phyloP scores from a whole-genome alignment of 176 grass and related monocot species.

The Triticum urartu region DNA sequence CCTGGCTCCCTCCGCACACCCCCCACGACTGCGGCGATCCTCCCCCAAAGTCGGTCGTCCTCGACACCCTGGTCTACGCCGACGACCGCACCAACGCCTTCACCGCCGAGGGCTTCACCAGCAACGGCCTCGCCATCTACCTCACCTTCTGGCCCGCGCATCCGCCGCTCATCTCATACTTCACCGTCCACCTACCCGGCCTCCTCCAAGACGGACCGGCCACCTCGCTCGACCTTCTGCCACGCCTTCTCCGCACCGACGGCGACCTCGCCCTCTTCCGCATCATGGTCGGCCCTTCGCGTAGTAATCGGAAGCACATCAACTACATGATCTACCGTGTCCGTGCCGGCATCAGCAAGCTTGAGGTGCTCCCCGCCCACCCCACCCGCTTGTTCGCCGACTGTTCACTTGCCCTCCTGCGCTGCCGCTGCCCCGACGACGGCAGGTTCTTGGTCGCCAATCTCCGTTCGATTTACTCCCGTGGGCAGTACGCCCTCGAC shows the following conservation, averaged over 20 bases:
- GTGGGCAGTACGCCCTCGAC: too few species aligned
- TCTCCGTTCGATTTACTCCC: too few species aligned
- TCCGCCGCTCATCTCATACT: neutral
- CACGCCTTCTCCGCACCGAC: neutral
- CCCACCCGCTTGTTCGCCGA: neutral
- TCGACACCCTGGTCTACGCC: neutral
- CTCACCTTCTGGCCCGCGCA: constrained; percentile 5
- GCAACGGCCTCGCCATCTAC: neutral
- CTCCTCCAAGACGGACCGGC: neutral
- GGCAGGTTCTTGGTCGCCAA: too few species aligned
- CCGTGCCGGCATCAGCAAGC: neutral
- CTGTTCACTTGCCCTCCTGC: neutral
- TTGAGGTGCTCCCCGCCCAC: neutral
- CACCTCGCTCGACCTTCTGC: neutral
- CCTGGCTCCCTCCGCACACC: neutral
- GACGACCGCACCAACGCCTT: neutral
- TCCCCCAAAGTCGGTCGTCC: neutral
- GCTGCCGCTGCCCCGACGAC: neutral
- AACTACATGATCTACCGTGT: too few species aligned
- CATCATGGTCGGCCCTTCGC: too few species aligned
- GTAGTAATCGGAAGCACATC: fast-evolving
- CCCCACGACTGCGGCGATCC: neutral
- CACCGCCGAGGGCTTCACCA: neutral
- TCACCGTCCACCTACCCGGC: neutral
- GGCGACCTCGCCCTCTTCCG: neutral